Evolutionary conservation across 345 rosid species (phyloP).

Genomic region (Draba incana): DNA sequence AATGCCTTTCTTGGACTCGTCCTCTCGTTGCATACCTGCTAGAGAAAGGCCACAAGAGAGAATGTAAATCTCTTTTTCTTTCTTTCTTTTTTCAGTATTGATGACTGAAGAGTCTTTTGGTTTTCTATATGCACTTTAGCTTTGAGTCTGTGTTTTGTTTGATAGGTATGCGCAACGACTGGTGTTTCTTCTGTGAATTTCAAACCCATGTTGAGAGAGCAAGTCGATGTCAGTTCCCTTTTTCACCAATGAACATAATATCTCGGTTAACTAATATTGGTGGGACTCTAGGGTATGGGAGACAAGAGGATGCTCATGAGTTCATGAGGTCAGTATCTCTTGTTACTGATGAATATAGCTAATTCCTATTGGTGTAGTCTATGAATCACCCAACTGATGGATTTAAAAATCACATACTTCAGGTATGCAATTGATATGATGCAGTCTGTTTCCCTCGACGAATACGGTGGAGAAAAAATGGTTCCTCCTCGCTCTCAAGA

Average conservation of each 20-base stretch:
- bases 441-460: conserved; percentile 96
- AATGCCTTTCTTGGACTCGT: conserved; percentile 85
- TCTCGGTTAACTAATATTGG: conserved; percentile 85
- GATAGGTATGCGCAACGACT: conserved; percentile 81
- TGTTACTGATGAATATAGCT: neutral
- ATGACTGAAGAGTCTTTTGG: too few relatives aligned
- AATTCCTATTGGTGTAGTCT: neutral
- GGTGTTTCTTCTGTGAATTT: conserved; percentile 95
- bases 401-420: conserved; percentile 25
- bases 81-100: conserved; percentile 1
- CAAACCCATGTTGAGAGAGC: conserved; percentile 80
- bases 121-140: neutral
- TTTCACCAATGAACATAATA: conserved; percentile 82
- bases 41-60: conserved; percentile 79
- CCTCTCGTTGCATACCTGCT: conserved; percentile 91
- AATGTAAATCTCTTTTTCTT: conserved; percentile 53
- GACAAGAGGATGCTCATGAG: conserved; percentile 99
- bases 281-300: conserved; percentile 94
- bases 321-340: conserved; percentile 73
- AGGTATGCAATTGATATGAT: conserved; percentile 93
- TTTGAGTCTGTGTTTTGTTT: conserved; percentile 37
- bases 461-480: conserved; percentile 90
- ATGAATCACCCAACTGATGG: conserved; percentile 10
- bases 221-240: conserved; percentile 60
- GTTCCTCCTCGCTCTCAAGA: conserved; percentile 73